These are phyloP conservation scores for Zymoseptoria brevis DNA, from an alignment of 2,329 filamentous ascomycete species.

Conservation along the genomic window DNA sequence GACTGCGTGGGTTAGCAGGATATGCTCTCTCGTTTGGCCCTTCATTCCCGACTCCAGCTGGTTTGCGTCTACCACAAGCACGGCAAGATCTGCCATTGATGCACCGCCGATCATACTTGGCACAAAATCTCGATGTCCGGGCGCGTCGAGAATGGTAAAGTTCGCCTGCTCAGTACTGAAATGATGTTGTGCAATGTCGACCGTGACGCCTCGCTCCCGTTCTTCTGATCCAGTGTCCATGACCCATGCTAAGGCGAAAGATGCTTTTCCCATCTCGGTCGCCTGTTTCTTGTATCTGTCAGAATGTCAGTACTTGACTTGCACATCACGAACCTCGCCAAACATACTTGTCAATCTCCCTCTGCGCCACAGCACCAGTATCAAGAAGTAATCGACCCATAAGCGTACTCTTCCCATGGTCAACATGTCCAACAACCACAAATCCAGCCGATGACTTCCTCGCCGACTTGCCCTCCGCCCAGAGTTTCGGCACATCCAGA, in stretches of 20 bases:
- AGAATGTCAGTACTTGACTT: too few relatives aligned
- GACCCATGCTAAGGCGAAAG: conserved; percentile 95
- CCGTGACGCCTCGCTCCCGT: conserved; percentile 81
- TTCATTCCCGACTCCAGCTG: conserved; percentile 90
- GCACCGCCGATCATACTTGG: conserved; percentile 99
- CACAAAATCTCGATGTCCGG: conserved; percentile 90
- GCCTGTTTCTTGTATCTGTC: conserved; percentile 57
- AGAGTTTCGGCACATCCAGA: conserved; percentile 56
- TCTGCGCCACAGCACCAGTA: conserved; percentile 76
- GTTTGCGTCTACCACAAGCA: conserved; percentile 89
- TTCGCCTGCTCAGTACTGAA: conserved; percentile 81
- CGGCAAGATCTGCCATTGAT: conserved; percentile 89
- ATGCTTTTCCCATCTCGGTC: conserved; percentile 84
- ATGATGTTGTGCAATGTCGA: conserved; percentile 90
- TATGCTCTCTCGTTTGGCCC: conserved; percentile 91
- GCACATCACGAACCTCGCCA: too few relatives aligned
- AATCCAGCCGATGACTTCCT: conserved; percentile 24
- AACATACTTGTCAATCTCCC: conserved; percentile 65
- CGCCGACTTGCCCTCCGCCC: conserved; percentile 18
- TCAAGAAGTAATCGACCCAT: conserved; percentile 94
- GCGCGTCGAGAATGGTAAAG: conserved; percentile 93
- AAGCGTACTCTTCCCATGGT: conserved; percentile 93
- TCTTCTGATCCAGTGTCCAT: conserved; percentile 89
- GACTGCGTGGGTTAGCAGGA: conserved; percentile 79
- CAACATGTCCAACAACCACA: conserved; percentile 67